Base-by-base conservation (phyloP, 345 rosid genomes). In the Excoecaria cochinchinensis region DNA sequence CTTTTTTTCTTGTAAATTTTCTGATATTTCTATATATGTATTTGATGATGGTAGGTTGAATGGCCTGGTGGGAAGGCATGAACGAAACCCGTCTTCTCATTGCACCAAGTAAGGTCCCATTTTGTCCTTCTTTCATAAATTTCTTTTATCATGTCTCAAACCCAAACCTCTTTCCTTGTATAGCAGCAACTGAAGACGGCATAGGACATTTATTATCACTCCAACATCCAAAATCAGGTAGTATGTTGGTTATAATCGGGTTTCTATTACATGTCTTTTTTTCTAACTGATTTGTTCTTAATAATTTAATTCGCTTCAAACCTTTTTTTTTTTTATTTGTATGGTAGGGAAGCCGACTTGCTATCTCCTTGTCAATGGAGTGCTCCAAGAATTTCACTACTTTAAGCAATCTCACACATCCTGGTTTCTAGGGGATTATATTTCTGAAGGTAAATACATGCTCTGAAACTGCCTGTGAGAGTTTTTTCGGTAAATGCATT, bases 141-240 rank as follows among this genome's bases (percentile, higher is more conserved):
- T 8, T 47, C 24, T 6, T 4, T 13, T 56, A 38, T n/a, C 4
- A 36, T 59, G 16, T 44, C 24, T 15, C 39, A 42, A 59, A 16
- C 21, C 31, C 12, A 39, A 8, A 3, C 36, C 13, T 19, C n/a
- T 71, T 39, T 36, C 25, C 19, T 56, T 53, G 15, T 25, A 1
- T 11, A 38, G 44, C n/a, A 12, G 78, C 84, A 9, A 48, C n/a
- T 5, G 86, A 71, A 67, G 71, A 74, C 60, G 80, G 75, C 73
- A 77, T 67, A 1, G 93, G 89, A 51, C 78, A 71, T 60, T 74
- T 92, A 31, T 67, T 94, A 14, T 82, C 87, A 6, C 97, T 92
- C 65, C 87, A 82, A 50, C 98, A 92, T 85, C 98, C 98, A 68
- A 94, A 89, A 83, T 86, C 96, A 75, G 98, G 98, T 92, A 79